Evolutionary conservation across 768 basidiomycete genomes (phyloP), one percentile per base, ranked within the genome.

Genomic region (Neoboletus magnificus): DNA sequence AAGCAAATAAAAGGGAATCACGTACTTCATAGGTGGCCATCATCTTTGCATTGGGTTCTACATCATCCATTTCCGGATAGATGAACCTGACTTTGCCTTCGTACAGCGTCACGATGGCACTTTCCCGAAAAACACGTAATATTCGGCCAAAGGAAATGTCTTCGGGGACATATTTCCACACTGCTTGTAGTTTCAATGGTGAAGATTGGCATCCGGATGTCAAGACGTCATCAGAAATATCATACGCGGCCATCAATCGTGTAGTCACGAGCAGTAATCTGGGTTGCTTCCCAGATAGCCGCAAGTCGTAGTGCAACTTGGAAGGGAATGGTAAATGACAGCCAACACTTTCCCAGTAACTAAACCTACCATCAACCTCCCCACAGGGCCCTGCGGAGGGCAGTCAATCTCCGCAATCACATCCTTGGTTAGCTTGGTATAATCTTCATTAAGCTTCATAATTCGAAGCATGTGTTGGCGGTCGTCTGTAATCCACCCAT

Each of bases 401-500:
- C 65, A 70, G 48, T 71, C 68, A 6, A 70, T 62, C 50, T 70
- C 68, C 18, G 53, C 57, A 30, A 59, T 47, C 18, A 63, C 50
- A 50, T 69, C 70, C 43, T 52, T 67, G 43, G 37, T 50, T 25
- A 57, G 48, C 43, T 47, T 33, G 27, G 63, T 59, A 40, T 70
- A 70, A 36, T 69, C 58, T n/a, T 60, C 57, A 25, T 65, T 57
- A 3, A 69, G 67, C 35, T 63, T 69, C 61, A 69, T 71, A 48
- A 69, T 60, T 23, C 67, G 69, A 35, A 69, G 23, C 57, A 69
- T 50, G 43, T 69, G 68, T 47, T 30, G 62, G 50, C 65, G 69
- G 11, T 69, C 65, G 11, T 62, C 60, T 18, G 66, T 67, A 20
- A 71, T 67, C 68, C 68, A 69, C 12, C 69, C 68, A 35, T 67